Percentiles rank a stretch among this genome's conserved stretches.
Conservation (phyloP, 2,329 filamentous ascomycete species). For the Triangularia verruculosa region DNA sequence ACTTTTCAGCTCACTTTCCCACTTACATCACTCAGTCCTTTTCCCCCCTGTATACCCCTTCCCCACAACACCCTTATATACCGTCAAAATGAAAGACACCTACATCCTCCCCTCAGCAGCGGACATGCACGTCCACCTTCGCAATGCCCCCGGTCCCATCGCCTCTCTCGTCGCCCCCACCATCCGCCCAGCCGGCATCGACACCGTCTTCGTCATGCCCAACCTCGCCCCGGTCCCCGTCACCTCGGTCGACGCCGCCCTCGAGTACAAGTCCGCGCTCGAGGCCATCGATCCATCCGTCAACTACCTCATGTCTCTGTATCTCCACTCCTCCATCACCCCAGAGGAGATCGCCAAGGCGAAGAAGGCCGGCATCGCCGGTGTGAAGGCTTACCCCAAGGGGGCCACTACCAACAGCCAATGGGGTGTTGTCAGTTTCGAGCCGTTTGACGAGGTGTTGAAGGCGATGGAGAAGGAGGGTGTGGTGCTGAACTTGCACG, state of each 20-base stretch:
- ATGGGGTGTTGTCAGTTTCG: slow-evolving; percentile 67
- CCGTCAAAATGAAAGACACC: slow-evolving; percentile 28
- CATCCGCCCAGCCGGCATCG: slow-evolving; percentile 59
- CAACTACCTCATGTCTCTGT: slow-evolving; percentile 72
- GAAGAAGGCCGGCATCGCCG: slow-evolving; percentile 65
- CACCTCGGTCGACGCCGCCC: slow-evolving; percentile 58
- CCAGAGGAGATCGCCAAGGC: slow-evolving; percentile 61
- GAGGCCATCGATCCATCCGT: slow-evolving; percentile 59
- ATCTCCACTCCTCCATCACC: slow-evolving; percentile 30
- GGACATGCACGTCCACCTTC: slow-evolving; percentile 70
- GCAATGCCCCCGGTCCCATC: slow-evolving; percentile 57
- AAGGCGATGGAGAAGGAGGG: slow-evolving; percentile 82
- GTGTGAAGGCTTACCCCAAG: slow-evolving; percentile 44
- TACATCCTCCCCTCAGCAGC: slow-evolving; percentile 60
- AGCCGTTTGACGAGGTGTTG: slow-evolving; percentile 74
- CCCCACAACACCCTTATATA: slow-evolving; percentile 25
- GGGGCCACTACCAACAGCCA: slow-evolving; percentile 65
- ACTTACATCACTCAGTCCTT: neutral
- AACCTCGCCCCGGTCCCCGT: slow-evolving; percentile 61
- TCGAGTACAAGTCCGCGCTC: slow-evolving; percentile 64
- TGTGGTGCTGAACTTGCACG: slow-evolving; percentile 76
- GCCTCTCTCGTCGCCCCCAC: slow-evolving; percentile 55
- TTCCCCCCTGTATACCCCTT: neutral
- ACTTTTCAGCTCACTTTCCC: neutral
- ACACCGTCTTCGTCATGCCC: slow-evolving; percentile 61